Percentiles rank a stretch among this genome's conserved stretches.
Conservation (phyloP, 306 rosid genomes). For the Dalbergia oliveri region DNA sequence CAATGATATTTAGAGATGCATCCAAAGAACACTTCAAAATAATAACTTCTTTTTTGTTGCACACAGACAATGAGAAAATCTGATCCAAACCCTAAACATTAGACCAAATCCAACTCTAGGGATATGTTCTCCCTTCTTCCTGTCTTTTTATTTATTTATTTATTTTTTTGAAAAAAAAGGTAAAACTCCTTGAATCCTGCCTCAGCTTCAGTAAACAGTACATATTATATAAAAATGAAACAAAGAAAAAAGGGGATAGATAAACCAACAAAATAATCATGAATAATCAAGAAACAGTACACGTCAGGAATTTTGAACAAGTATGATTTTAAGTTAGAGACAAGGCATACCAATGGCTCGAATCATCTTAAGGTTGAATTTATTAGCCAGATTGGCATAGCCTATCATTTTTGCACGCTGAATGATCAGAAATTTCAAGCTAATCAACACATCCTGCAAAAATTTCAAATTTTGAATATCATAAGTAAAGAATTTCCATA, state of each 20-base stretch:
- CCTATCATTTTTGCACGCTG: conserved; percentile 69
- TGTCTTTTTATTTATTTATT: too few species aligned
- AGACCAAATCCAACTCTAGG: neutral
- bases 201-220: neutral
- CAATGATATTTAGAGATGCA: conserved; percentile 3
- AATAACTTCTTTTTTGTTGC: neutral
- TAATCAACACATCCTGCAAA: conserved; percentile 73
- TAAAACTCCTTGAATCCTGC: neutral
- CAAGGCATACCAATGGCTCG: conserved; percentile 78
- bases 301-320: neutral
- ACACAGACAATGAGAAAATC: neutral
- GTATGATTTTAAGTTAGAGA: neutral
- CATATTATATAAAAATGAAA: neutral
- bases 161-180: too few species aligned
- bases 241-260: neutral
- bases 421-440: conserved; percentile 67
- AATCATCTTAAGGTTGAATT: conserved; percentile 71
- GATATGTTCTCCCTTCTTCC: neutral
- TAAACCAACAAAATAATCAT: neutral
- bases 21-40: too few species aligned
- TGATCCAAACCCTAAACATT: neutral
- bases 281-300: conserved; percentile 8
- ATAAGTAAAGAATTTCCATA: conserved; percentile 6
- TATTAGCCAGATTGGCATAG: conserved; percentile 55
- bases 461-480: conserved; percentile 30